Percentiles rank a stretch among this genome's conserved stretches.
These are phyloP conservation scores for Pezicula neosporulosa DNA, from an alignment of 2,329 filamentous ascomycete genomes.

Conservation along the genomic window DNA sequence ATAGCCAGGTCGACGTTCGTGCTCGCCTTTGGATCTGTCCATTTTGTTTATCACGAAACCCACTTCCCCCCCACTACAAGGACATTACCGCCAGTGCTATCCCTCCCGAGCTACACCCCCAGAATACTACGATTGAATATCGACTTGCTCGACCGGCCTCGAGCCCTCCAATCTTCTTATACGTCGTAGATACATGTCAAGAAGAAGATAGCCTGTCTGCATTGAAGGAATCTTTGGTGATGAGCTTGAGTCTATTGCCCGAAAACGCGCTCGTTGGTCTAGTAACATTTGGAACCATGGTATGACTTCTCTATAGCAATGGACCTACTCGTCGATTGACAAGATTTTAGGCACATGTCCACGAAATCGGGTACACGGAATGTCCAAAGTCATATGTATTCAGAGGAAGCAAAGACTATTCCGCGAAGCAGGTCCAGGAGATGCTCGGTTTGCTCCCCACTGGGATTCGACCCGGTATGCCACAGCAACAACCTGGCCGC, in stretches of 20 bases:
- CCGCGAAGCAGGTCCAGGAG: constrained; percentile 98
- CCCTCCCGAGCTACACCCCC: constrained; percentile 76
- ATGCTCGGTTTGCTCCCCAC: constrained; percentile 85
- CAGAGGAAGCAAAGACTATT: constrained; percentile 95
- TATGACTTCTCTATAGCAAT: constrained; percentile 35
- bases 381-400: constrained; percentile 99
- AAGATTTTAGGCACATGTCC: constrained; percentile 76
- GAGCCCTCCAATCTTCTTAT: constrained; percentile 82
- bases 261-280: constrained; percentile 79
- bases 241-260: constrained; percentile 78
- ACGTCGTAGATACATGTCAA: constrained; percentile 85
- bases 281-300: constrained; percentile 92
- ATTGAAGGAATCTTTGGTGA: constrained; percentile 81
- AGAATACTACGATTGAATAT: constrained; percentile 89
- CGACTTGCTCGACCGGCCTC: constrained; percentile 76
- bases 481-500: constrained; percentile 71
- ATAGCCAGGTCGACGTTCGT: constrained; percentile 77
- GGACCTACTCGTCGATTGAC: neutral
- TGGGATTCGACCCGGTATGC: constrained; percentile 65
- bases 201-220: constrained; percentile 82
- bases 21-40: constrained; percentile 86
- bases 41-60: constrained; percentile 81
- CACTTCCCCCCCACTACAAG: constrained; percentile 82
- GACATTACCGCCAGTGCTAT: constrained; percentile 82
- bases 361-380: constrained; percentile 96